phyloP scores from a whole-genome alignment of 2,329 filamentous ascomycete genomes.

The Aspergillus amoenus region DNA sequence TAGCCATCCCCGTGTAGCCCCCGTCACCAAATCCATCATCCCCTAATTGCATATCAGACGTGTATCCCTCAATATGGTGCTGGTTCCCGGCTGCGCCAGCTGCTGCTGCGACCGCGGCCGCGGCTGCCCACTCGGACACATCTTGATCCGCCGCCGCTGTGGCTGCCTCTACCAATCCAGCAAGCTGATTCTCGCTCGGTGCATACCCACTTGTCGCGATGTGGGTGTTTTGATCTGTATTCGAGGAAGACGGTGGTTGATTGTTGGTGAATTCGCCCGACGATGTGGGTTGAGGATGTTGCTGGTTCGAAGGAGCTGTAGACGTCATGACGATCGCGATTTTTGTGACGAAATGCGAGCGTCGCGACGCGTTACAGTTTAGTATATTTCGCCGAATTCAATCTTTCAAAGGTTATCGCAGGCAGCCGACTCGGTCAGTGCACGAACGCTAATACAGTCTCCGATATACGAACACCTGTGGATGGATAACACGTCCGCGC shows the following conservation, averaged over 20 bases:
- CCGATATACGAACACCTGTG: not conserved
- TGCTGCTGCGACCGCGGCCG: constrained; percentile 47
- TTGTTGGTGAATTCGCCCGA: constrained; percentile 28
- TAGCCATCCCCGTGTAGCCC: constrained; percentile 30
- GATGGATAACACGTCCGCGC: not conserved
- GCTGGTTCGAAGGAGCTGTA: constrained; percentile 27
- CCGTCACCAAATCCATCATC: constrained; percentile 41
- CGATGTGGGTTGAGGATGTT: constrained; percentile 29
- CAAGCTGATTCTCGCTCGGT: constrained; percentile 44
- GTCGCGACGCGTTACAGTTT: not conserved
- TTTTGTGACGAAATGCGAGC: not conserved
- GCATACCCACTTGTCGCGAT: constrained; percentile 31
- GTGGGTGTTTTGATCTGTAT: constrained; percentile 32
- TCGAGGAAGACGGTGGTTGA: constrained; percentile 24
- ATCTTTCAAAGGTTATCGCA: not conserved
- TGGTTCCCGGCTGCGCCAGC: constrained; percentile 47
- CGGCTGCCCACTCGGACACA: constrained; percentile 42
- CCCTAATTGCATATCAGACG: constrained; percentile 38
- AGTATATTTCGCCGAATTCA: not conserved
- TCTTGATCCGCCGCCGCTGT: constrained; percentile 45
- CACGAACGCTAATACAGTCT: not conserved
- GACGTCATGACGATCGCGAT: constrained; percentile 27
- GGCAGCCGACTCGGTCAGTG: not conserved
- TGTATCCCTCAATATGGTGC: constrained; percentile 41
- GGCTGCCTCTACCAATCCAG: constrained; percentile 47